These are phyloP conservation scores for Erodium maritimum DNA, from an alignment of 345 rosid genomes.

Conservation along the genomic window DNA sequence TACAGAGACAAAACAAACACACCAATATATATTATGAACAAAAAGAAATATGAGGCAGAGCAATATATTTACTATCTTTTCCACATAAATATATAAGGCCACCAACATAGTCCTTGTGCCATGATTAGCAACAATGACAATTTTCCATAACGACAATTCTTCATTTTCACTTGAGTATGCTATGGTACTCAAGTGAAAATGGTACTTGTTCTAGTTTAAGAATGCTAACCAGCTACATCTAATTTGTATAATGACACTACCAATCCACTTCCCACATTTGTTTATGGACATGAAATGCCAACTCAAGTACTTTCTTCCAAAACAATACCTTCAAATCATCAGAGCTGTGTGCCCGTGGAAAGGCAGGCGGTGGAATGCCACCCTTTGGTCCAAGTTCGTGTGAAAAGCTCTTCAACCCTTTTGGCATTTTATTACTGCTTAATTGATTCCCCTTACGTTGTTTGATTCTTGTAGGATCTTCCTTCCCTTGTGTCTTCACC, in stretches of 20 bases:
- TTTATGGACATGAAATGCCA: background rate
- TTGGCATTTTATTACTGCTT: slow-evolving; percentile 26
- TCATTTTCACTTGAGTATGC: background rate
- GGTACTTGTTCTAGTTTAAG: background rate
- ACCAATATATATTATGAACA: no score
- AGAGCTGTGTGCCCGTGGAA: slow-evolving; percentile 60
- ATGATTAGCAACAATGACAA: no score
- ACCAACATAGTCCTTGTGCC: background rate
- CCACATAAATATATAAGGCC: background rate
- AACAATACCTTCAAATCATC: slow-evolving; percentile 47
- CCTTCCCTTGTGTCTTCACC: slow-evolving; percentile 19
- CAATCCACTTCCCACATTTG: background rate
- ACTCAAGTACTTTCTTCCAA: background rate
- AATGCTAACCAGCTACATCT: background rate
- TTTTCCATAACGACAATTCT: background rate
- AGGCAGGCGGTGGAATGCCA: slow-evolving; percentile 34
- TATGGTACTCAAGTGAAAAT: no score
- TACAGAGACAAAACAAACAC: background rate
- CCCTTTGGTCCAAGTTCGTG: slow-evolving; percentile 68
- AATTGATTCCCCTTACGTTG: slow-evolving; percentile 11
- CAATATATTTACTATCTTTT: no score
- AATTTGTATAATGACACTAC: background rate
- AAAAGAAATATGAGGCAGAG: no score
- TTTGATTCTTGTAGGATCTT: slow-evolving; percentile 20
- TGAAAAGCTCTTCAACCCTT: slow-evolving; percentile 57